These are phyloP conservation scores for Gaultheria prostrata DNA, from an alignment of 148 eudicot genomes.

Conservation along the genomic window DNA sequence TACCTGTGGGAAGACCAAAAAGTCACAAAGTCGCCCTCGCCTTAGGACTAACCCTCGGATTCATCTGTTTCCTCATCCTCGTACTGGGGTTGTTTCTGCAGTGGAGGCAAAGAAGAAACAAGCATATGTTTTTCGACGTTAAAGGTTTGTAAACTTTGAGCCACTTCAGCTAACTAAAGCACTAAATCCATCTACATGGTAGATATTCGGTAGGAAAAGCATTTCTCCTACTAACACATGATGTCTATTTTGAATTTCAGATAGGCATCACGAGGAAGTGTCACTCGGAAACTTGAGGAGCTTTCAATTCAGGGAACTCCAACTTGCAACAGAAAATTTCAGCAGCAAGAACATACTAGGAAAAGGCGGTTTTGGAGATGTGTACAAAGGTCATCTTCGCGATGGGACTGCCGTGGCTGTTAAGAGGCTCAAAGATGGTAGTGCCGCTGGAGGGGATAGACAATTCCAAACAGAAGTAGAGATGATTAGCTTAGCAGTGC, in stretches of 20 bases:
- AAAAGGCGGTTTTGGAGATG: constrained; percentile 56
- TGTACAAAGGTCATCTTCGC: constrained; percentile 48
- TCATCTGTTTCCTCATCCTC: constrained; percentile 49
- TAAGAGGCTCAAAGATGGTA: constrained; percentile 54
- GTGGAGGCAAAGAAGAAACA: constrained; percentile 54
- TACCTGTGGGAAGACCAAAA: constrained; percentile 32
- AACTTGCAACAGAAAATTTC: constrained; percentile 51
- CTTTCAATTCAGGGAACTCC: constrained; percentile 50
- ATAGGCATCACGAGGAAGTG: constrained; percentile 46
- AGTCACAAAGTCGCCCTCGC: constrained; percentile 58
- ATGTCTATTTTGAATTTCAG: constrained; percentile 27
- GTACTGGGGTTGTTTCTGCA: constrained; percentile 48
- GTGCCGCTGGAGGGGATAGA: constrained; percentile 41
- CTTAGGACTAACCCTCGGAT: constrained; percentile 57
- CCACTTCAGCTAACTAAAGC: not conserved
- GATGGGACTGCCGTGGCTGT: constrained; percentile 56
- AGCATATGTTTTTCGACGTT: constrained; percentile 50
- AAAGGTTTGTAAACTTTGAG: constrained; percentile 35
- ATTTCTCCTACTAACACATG: not conserved
- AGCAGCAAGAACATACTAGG: constrained; percentile 54
- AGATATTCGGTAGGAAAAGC: not conserved
- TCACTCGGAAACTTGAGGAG: constrained; percentile 47
- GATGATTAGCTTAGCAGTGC: constrained; percentile 78
- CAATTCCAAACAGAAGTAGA: constrained; percentile 73
- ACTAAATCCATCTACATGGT: not conserved